phyloP scores from a whole-genome alignment of 805 yeast species.

The Candida sphagnicola region DNA sequence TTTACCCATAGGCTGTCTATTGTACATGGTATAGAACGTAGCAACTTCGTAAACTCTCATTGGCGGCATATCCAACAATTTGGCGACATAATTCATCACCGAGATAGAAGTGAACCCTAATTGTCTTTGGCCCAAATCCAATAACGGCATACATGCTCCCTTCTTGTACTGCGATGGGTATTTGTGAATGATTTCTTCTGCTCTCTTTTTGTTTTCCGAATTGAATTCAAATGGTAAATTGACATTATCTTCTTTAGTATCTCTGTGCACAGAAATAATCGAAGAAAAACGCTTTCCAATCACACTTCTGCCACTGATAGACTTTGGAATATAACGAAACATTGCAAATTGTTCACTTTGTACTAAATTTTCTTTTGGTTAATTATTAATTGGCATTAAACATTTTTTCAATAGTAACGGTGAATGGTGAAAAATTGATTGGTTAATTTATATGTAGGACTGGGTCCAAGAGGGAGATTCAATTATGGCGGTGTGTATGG shows the following conservation, averaged over 20 bases:
- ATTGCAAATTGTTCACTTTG: background rate
- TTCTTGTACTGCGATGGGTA: slow-evolving; percentile 86
- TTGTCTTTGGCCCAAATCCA: slow-evolving; percentile 86
- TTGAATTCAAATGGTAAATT: slow-evolving; percentile 69
- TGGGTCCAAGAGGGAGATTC: too few relatives aligned
- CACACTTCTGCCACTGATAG: background rate
- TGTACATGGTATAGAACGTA: slow-evolving; percentile 88
- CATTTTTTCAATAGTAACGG: background rate
- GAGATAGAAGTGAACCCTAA: slow-evolving; percentile 80
- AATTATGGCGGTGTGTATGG: background rate
- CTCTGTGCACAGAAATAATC: slow-evolving; percentile 64
- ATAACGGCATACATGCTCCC: slow-evolving; percentile 83
- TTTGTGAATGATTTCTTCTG: slow-evolving; percentile 70
- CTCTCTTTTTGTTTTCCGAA: slow-evolving; percentile 59
- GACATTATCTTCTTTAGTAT: slow-evolving; percentile 63
- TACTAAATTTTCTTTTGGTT: background rate
- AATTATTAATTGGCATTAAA: background rate
- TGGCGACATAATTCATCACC: slow-evolving; percentile 88
- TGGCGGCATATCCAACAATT: slow-evolving; percentile 82
- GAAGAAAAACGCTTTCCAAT: slow-evolving; percentile 19
- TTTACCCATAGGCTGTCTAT: slow-evolving; percentile 82
- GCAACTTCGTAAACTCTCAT: slow-evolving; percentile 94
- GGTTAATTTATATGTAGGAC: slow-evolving; percentile 5
- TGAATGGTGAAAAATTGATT: slow-evolving; percentile 2
- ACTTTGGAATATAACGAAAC: background rate